Percentiles rank a stretch among this genome's conserved stretches.
phyloP scores from a whole-genome alignment of 202 grass and related monocot species.

The Carex sylvatica region DNA sequence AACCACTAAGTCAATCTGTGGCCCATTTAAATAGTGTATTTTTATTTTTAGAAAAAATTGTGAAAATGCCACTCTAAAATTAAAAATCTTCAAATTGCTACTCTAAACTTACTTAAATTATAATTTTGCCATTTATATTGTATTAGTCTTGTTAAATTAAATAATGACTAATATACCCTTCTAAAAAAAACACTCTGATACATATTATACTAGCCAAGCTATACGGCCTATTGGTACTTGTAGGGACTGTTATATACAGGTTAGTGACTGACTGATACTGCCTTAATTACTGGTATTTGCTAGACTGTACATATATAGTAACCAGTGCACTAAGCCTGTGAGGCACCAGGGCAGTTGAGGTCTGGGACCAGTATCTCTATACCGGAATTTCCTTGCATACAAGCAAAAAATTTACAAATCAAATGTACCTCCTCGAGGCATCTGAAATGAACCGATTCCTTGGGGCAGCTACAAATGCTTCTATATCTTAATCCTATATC shows the following conservation, averaged over 20 bases:
- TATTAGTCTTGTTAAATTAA: too few relatives aligned
- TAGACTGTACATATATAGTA: background rate
- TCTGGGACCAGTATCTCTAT: background rate
- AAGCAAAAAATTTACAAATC: background rate
- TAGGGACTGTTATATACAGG: background rate
- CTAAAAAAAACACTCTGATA: background rate
- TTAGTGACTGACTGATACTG: background rate
- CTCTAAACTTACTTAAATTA: too few relatives aligned
- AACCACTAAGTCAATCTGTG: too few relatives aligned
- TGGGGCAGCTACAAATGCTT: background rate
- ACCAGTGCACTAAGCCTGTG: background rate
- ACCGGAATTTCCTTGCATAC: background rate
- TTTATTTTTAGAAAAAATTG: too few relatives aligned
- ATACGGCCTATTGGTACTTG: too few relatives aligned
- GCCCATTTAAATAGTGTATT: too few relatives aligned
- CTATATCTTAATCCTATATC: too few relatives aligned
- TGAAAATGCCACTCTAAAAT: too few relatives aligned
- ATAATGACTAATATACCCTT: too few relatives aligned
- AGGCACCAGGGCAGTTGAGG: background rate
- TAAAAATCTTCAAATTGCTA: too few relatives aligned
- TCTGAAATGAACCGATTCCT: constrained; percentile 1
- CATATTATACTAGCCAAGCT: background rate
- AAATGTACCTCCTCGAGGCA: background rate
- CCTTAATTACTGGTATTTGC: background rate
- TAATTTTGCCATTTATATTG: too few relatives aligned